Base-by-base conservation (phyloP, 75 land plant genomes). In the Cunninghamia lanceolata region DNA sequence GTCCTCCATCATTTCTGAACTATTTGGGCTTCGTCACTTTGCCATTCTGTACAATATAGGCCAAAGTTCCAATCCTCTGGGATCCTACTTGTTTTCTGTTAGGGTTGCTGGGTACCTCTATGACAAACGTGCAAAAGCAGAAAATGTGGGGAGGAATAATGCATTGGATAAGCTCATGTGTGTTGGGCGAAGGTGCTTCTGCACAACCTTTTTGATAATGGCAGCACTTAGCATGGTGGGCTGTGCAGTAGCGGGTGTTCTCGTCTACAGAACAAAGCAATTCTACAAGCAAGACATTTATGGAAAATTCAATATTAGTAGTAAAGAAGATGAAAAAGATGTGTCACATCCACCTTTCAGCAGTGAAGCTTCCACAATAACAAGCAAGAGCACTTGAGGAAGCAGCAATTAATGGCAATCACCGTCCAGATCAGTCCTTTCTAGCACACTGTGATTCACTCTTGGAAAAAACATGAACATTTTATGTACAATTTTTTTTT, bases 171-270 rank as follows among this genome's bases (percentile, higher is more conserved):
- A 86, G 3, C 36, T 93, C 85, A 92, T 36, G 16, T 93, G 94
- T 63, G 32, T 63, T 56, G 94, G 94, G 2, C 86, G 75, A 73
- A 36, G 46, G 42, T 94, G 96, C 85, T 95, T 85, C 75, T 86
- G 85, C 42, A 6, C 84, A 16, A 85, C 95, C 5, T 94, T 95
- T 76, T 1, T 94, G n/a, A 85, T 95, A n/a, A 94, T 95, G 87
- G 87, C 92, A 8, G 92, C 77, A 7, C 87, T 84, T 32, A 93
- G 92, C 15, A 11, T 90, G 3, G 38, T 88, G 19, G 96, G 93
- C 1, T 83, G 88, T 15, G 19, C 85, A 16, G 83, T 94, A 15
- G 89, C 92, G 21, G 40, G 87, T 4, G 66, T 92, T 25, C 84
- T 94, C 85, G 88, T 88, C 32, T 74, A 83, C 59, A 87, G 95